phyloP scores from a whole-genome alignment of 1,284 basidiomycete genomes.

The Cutaneotrichosporon spelunceum region DNA sequence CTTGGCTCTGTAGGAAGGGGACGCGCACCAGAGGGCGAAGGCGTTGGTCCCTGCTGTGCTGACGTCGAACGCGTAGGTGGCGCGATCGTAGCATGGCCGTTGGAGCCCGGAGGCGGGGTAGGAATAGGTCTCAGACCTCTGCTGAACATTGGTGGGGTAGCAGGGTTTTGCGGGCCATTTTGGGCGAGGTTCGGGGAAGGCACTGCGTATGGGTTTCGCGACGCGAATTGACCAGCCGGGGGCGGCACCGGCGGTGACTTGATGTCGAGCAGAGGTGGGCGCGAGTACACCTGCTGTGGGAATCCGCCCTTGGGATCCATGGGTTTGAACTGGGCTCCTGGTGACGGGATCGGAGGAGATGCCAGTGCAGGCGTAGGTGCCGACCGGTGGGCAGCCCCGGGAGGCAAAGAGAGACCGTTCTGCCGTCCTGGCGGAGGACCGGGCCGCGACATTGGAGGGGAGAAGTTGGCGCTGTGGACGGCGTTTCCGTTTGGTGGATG shows the following conservation, averaged over 20 bases:
- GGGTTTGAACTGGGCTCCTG: neutral
- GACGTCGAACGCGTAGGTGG: slow-evolving; percentile 1
- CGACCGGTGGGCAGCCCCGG: neutral
- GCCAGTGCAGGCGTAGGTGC: slow-evolving; percentile 8
- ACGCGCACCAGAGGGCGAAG: neutral
- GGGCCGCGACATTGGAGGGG: neutral
- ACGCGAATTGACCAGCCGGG: neutral
- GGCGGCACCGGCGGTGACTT: neutral
- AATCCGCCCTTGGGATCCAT: slow-evolving; percentile 5
- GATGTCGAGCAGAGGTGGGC: slow-evolving; percentile 20
- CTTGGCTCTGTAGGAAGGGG: neutral
- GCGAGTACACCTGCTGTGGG: slow-evolving; percentile 19
- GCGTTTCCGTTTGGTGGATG: neutral
- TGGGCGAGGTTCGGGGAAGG: neutral
- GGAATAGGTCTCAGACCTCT: neutral
- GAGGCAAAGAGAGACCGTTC: neutral
- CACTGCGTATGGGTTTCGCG: neutral
- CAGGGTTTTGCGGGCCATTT: neutral
- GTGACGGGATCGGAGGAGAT: slow-evolving; percentile 15
- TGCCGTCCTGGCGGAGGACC: neutral
- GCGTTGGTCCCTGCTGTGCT: neutral
- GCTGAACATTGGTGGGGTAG: neutral
- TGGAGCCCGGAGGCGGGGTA: neutral
- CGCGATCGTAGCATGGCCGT: neutral
- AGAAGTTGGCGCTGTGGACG: slow-evolving; percentile 1